Evolutionary conservation across 225 moss, liverwort and hornwort species (phyloP).

Genomic region (Pleurozium schreberi): DNA sequence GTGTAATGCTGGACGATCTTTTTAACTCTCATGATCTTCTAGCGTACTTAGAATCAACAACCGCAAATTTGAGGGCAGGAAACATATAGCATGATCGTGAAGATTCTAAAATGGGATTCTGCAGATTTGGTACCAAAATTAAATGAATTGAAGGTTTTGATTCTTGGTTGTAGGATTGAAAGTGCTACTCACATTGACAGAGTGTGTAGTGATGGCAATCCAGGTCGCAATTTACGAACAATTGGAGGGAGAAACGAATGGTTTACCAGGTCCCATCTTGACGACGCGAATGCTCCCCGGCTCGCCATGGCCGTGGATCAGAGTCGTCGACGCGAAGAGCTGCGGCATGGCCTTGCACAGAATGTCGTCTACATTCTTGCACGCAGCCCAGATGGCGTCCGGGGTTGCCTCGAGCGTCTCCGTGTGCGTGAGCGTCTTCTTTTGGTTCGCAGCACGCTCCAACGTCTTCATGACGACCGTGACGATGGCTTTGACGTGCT

Average conservation of each 20-base stretch:
- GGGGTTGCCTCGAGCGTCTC: background rate
- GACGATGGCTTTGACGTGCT: constrained; percentile 3
- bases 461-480: background rate
- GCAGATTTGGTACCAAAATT: too few species aligned
- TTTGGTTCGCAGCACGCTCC: background rate
- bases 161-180: background rate
- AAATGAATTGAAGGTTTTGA: background rate
- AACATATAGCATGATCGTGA: background rate
- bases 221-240: background rate
- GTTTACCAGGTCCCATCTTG: constrained; percentile 15
- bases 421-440: background rate
- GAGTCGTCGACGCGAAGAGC: background rate
- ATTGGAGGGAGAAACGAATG: background rate
- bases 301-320: constrained; percentile 11
- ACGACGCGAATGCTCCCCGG: constrained; percentile 16
- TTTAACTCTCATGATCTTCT: background rate
- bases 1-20: background rate
- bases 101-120: background rate
- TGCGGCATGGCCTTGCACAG: constrained; percentile 11
- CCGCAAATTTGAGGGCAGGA: background rate
- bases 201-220: background rate
- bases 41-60: background rate
- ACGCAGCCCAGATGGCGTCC: background rate
- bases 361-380: constrained; percentile 12
- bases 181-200: background rate